A percentile compares a stretch with the other conserved stretches of the same genome.
Evolutionary conservation across 768 basidiomycete species (phyloP).

Genomic region (Dendrothele bispora): DNA sequence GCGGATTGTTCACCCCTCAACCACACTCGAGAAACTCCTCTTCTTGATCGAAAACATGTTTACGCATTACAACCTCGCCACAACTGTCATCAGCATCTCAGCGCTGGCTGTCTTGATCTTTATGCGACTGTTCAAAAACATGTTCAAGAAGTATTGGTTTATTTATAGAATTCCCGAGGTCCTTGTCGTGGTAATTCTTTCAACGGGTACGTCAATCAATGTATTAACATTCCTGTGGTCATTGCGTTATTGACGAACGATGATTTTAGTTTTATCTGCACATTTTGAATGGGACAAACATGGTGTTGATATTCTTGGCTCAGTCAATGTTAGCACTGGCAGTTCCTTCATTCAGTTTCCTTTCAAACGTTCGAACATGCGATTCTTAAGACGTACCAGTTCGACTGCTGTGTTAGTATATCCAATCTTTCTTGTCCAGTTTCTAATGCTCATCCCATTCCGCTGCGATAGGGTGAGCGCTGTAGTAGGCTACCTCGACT

Average conservation of each 20-base stretch:
- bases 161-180: conserved; percentile 90
- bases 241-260: conserved; percentile 1
- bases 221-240: background rate
- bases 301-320: conserved; percentile 84
- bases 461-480: conserved; percentile 60
- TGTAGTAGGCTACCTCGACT: conserved; percentile 90
- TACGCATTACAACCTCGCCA: conserved; percentile 59
- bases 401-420: conserved; percentile 71
- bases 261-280: conserved; percentile 61
- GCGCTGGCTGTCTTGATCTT: conserved; percentile 66
- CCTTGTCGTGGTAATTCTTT: conserved; percentile 77
- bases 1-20: conserved; percentile 54
- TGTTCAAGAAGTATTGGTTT: conserved; percentile 61
- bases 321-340: conserved; percentile 64
- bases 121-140: conserved; percentile 55
- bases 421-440: background rate
- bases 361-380: conserved; percentile 54
- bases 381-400: conserved; percentile 76
- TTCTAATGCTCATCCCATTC: background rate
- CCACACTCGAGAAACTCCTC: conserved; percentile 72
- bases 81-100: conserved; percentile 73
- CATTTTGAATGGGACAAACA: conserved; percentile 71
- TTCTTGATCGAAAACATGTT: conserved; percentile 69
- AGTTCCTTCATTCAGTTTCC: conserved; percentile 74
- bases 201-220: conserved; percentile 61